phyloP scores from a whole-genome alignment of 176 grass and related monocot species.

The Dactylis glomerata region DNA sequence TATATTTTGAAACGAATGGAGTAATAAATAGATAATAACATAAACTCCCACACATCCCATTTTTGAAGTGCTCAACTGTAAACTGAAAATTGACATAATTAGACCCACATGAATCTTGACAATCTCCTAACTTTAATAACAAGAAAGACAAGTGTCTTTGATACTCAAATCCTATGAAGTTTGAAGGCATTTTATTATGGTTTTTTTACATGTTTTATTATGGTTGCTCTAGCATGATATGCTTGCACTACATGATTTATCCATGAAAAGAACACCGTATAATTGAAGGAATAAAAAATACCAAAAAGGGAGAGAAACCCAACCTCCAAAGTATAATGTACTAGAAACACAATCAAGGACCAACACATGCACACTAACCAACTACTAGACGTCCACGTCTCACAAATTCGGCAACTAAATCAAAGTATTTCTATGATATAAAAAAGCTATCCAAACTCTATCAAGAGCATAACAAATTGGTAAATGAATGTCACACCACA shows the following conservation, averaged over 20 bases:
- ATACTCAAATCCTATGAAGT: not conserved
- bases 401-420: slow-evolving; percentile 14
- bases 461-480: not conserved
- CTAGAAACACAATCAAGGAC: not conserved
- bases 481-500: not conserved
- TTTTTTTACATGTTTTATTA: too few species aligned
- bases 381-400: slow-evolving; percentile 9
- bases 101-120: not conserved
- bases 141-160: not conserved
- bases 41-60: not conserved
- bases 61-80: not conserved
- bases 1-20: too few species aligned
- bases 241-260: not conserved
- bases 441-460: slow-evolving; percentile 33
- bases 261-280: not conserved
- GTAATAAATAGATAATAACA: not conserved
- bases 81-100: not conserved
- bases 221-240: not conserved
- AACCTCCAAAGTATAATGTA: not conserved
- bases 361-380: not conserved
- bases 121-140: slow-evolving; percentile 5
- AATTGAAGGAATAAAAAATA: not conserved
- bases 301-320: not conserved
- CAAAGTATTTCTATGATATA: not conserved
- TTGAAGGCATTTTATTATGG: too few species aligned